Conservation (phyloP, 306 rosid species). For the Medicago ruthenica region DNA sequence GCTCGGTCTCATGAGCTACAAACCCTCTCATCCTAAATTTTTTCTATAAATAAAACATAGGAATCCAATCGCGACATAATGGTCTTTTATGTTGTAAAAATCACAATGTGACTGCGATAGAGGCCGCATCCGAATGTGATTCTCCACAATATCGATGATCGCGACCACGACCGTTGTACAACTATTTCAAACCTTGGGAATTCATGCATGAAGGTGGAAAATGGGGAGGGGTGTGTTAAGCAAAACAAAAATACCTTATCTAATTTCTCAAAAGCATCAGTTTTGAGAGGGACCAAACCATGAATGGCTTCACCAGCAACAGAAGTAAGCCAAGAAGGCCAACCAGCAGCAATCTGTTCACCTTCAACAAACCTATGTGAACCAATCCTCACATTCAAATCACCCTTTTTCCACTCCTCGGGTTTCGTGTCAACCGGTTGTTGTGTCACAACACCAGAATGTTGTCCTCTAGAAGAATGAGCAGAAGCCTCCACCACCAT, state of each 20-base stretch:
- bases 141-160: not conserved
- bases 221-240: not conserved
- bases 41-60: not conserved
- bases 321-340: slow-evolving; percentile 95
- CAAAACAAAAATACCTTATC: slow-evolving; percentile 62
- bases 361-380: slow-evolving; percentile 66
- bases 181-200: not conserved
- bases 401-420: slow-evolving; percentile 49
- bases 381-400: slow-evolving; percentile 52
- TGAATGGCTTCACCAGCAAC: slow-evolving; percentile 85
- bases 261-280: slow-evolving; percentile 83
- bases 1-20: not conserved
- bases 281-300: slow-evolving; percentile 88
- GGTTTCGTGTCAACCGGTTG: slow-evolving; percentile 41
- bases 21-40: not conserved
- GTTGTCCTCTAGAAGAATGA: slow-evolving; percentile 34
- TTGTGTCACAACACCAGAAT: slow-evolving; percentile 31
- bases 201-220: slow-evolving; percentile 2
- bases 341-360: slow-evolving; percentile 86
- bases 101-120: not conserved
- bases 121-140: not conserved
- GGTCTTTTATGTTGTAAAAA: not conserved
- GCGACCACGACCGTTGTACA: not conserved
- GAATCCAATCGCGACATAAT: not conserved
- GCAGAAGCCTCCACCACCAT: slow-evolving; percentile 1